Evolutionary conservation across 352 stramenopile species (phyloP).

Genomic region (Phytopythium cucurbitacearum): DNA sequence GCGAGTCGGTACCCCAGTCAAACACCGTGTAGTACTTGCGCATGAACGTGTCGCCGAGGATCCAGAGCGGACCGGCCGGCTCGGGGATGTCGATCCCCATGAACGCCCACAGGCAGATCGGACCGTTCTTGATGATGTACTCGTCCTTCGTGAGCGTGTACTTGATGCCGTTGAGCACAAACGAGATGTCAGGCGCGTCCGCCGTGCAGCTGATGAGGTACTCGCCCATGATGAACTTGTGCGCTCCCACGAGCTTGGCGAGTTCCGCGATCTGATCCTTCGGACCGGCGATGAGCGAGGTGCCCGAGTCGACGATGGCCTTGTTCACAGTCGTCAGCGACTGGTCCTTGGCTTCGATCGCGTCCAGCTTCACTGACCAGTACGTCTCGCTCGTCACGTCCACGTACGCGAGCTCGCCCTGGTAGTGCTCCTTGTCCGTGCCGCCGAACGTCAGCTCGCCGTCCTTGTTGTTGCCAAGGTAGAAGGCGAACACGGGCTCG

Average conservation of each 20-base stretch:
- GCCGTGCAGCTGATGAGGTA: constrained; percentile 94
- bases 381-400: constrained; percentile 65
- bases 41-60: constrained; percentile 95
- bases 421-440: constrained; percentile 89
- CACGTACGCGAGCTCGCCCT: constrained; percentile 92
- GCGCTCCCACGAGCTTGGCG: constrained; percentile 81
- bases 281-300: constrained; percentile 93
- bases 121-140: constrained; percentile 90
- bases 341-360: constrained; percentile 52
- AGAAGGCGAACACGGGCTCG: constrained; percentile 95
- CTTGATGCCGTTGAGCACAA: constrained; percentile 88
- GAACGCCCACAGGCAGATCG: constrained; percentile 94
- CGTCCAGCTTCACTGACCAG: constrained; percentile 74
- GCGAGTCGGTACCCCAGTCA: constrained; percentile 75
- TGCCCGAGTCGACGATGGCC: constrained; percentile 96
- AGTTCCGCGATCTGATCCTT: constrained; percentile 87
- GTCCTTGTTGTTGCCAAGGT: constrained; percentile 87
- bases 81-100: constrained; percentile 93
- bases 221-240: constrained; percentile 91
- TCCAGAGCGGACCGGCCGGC: constrained; percentile 68
- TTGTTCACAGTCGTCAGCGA: constrained; percentile 48
- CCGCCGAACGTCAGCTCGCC: constrained; percentile 80
- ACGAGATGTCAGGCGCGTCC: constrained; percentile 89
- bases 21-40: constrained; percentile 95
- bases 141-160: constrained; percentile 92